phyloP scores from a whole-genome alignment of 2,329 filamentous ascomycete species.

The Fusarium sp. region DNA sequence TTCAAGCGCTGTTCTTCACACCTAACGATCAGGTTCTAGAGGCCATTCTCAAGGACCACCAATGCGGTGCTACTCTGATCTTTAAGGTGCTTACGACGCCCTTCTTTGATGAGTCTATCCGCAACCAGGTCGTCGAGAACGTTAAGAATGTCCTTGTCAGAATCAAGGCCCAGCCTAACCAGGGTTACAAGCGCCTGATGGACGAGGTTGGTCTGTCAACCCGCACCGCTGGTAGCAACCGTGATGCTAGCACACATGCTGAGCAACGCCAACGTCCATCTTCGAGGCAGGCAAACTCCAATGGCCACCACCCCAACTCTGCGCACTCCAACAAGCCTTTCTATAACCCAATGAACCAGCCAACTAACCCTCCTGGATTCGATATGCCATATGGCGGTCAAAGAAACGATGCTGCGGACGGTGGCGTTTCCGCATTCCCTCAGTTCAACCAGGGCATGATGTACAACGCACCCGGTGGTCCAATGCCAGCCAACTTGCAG shows the following conservation, averaged over 20 bases:
- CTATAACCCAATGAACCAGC: slow-evolving; percentile 66
- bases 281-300: slow-evolving; percentile 68
- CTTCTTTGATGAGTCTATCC: slow-evolving; percentile 94
- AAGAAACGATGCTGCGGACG: slow-evolving; percentile 68
- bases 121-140: slow-evolving; percentile 89
- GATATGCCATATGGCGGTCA: slow-evolving; percentile 68
- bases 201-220: slow-evolving; percentile 95
- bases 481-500: slow-evolving; percentile 65
- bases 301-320: slow-evolving; percentile 60
- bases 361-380: slow-evolving; percentile 60
- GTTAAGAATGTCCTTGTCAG: slow-evolving; percentile 90
- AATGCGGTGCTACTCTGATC: slow-evolving; percentile 93
- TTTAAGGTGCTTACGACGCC: slow-evolving; percentile 99
- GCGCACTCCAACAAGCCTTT: slow-evolving; percentile 65
- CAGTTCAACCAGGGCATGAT: slow-evolving; percentile 67
- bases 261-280: slow-evolving; percentile 70
- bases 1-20: slow-evolving; percentile 94
- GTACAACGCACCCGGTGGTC: slow-evolving; percentile 64
- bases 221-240: slow-evolving; percentile 63
- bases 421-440: slow-evolving; percentile 65
- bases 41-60: slow-evolving; percentile 90
- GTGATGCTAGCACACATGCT: slow-evolving; percentile 61
- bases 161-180: slow-evolving; percentile 92
- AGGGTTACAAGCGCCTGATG: slow-evolving; percentile 99
- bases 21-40: slow-evolving; percentile 88